Conservation (phyloP, 495 filamentous ascomycete species). For the Lepidopterella palustris region DNA sequence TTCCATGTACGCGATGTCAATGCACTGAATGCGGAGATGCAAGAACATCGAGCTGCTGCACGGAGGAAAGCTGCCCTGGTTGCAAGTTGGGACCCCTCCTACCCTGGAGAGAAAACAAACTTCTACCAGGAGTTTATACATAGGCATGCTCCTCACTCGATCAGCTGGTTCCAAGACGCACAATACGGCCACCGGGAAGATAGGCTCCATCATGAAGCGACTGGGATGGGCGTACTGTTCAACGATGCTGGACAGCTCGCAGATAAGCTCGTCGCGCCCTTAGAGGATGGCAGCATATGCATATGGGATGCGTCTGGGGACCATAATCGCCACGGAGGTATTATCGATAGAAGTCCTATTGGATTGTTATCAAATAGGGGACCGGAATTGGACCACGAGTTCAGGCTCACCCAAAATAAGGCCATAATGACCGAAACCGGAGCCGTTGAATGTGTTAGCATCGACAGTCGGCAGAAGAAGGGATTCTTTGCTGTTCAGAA, state of each 20-base stretch:
- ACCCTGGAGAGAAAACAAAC: slow-evolving; percentile 57
- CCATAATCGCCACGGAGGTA: slow-evolving; percentile 50
- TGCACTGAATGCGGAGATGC: slow-evolving; percentile 32
- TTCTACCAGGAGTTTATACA: slow-evolving; percentile 91
- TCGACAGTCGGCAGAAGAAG: slow-evolving; percentile 62
- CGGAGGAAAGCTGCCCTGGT: slow-evolving; percentile 48
- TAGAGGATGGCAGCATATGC: slow-evolving; percentile 80
- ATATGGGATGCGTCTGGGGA: slow-evolving; percentile 74
- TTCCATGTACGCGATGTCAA: slow-evolving; percentile 7
- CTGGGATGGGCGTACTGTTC: slow-evolving; percentile 61
- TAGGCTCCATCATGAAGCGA: slow-evolving; percentile 41
- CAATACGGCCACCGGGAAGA: slow-evolving; percentile 32
- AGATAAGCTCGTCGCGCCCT: slow-evolving; percentile 63
- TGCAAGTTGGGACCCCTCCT: slow-evolving; percentile 76
- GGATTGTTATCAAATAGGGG: slow-evolving; percentile 50
- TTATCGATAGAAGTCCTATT: slow-evolving; percentile 57
- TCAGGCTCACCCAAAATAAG: slow-evolving; percentile 37
- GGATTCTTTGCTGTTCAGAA: slow-evolving; percentile 75
- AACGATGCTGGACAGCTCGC: slow-evolving; percentile 44
- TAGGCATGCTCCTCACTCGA: slow-evolving; percentile 62
- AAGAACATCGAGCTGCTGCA: slow-evolving; percentile 30
- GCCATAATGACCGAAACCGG: slow-evolving; percentile 54
- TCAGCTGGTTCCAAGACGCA: slow-evolving; percentile 58
- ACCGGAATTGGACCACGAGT: slow-evolving; percentile 33
- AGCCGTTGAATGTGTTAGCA: slow-evolving; percentile 73